Conservation (phyloP, 768 basidiomycete genomes). For the Pseudohyphozyma bogoriensis region DNA sequence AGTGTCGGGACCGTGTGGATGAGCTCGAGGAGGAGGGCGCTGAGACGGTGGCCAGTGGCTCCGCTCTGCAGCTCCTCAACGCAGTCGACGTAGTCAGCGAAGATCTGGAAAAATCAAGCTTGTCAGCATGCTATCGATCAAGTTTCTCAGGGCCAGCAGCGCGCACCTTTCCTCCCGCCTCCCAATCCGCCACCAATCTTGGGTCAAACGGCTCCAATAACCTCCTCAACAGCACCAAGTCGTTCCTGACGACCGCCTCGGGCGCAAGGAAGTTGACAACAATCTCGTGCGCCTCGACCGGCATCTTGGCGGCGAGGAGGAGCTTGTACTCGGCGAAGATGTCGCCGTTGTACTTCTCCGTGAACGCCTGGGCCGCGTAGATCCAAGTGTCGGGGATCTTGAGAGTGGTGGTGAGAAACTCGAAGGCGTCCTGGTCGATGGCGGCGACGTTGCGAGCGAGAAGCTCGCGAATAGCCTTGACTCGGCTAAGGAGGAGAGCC, state of each 20-base stretch:
- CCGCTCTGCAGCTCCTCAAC: conserved; percentile 69
- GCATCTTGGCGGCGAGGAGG: conserved; percentile 59
- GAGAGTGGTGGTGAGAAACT: conserved; percentile 52
- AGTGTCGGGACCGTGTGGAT: conserved; percentile 37
- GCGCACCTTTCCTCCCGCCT: conserved; percentile 67
- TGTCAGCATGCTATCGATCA: no score
- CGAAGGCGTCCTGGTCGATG: conserved; percentile 27
- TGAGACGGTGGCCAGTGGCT: conserved; percentile 69
- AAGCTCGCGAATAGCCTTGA: conserved; percentile 70
- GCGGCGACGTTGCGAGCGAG: conserved; percentile 48
- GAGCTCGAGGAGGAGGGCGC: conserved; percentile 71
- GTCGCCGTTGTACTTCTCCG: conserved; percentile 53
- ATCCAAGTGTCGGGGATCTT: conserved; percentile 79
- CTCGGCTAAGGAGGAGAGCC: conserved; percentile 48
- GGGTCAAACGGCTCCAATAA: conserved; percentile 59
- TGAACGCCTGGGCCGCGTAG: conserved; percentile 76
- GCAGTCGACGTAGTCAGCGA: conserved; percentile 80
- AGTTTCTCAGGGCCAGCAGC: neutral
- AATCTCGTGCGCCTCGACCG: conserved; percentile 66
- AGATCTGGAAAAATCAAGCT: conserved; percentile 57
- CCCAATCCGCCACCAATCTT: conserved; percentile 60
- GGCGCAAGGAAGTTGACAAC: conserved; percentile 79
- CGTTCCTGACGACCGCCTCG: conserved; percentile 66
- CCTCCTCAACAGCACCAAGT: conserved; percentile 53
- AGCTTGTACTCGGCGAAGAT: conserved; percentile 66